Conservation (phyloP, 805 yeast genomes). For the Monosporozyma solicola region DNA sequence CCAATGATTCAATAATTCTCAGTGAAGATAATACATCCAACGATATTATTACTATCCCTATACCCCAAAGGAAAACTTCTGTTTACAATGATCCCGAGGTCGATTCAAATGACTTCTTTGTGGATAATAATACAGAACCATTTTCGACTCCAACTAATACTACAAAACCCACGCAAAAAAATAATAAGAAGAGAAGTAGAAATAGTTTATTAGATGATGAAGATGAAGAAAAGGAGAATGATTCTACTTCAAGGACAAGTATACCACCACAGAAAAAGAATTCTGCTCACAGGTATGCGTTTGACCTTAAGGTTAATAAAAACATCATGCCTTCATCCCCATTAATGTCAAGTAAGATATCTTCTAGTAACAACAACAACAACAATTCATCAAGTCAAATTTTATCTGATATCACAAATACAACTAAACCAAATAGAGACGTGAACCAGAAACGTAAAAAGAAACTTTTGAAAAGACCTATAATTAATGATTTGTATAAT, state of each 20-base stretch:
- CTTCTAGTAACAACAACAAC: not conserved
- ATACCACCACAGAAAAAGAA: not conserved
- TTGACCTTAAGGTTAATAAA: not conserved
- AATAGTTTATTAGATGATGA: not conserved
- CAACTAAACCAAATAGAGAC: not conserved
- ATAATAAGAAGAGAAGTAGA: not conserved
- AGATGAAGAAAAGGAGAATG: not conserved
- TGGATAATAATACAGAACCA: not conserved
- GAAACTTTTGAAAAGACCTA: constrained; percentile 24
- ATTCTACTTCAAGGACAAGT: no score
- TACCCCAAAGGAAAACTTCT: not conserved
- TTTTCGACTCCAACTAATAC: not conserved
- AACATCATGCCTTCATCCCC: not conserved
- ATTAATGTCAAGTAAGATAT: not conserved
- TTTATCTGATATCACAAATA: constrained; percentile 7
- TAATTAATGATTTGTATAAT: constrained; percentile 23
- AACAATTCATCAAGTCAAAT: not conserved
- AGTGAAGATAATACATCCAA: not conserved
- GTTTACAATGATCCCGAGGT: not conserved
- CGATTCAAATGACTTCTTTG: not conserved
- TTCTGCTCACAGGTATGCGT: not conserved
- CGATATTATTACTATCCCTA: not conserved
- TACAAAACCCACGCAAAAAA: not conserved
- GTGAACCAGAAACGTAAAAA: constrained; percentile 8
- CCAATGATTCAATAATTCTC: not conserved